These are phyloP conservation scores for Picea abies DNA, from an alignment of 83 land plant species.

Conservation along the genomic window DNA sequence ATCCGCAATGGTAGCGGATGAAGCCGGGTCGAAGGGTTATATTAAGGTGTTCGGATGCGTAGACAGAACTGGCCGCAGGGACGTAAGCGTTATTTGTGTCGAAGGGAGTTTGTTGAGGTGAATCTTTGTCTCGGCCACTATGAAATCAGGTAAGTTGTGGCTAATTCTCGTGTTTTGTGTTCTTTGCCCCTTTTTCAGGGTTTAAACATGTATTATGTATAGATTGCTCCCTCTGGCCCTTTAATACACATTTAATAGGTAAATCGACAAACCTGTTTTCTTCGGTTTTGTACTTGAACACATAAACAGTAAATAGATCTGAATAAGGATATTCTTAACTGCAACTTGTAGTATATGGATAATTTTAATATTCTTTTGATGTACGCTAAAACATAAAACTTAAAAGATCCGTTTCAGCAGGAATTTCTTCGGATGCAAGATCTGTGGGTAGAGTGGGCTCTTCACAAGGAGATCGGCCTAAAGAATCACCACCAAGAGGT, in stretches of 20 bases:
- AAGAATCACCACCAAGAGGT: slow-evolving; percentile 9
- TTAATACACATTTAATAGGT: too few relatives aligned
- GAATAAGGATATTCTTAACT: too few relatives aligned
- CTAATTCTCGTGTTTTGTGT: background rate
- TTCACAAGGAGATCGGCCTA: slow-evolving; percentile 9
- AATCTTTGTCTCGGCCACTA: slow-evolving; percentile 1
- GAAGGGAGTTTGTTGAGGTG: background rate
- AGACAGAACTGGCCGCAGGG: background rate
- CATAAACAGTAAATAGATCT: too few relatives aligned
- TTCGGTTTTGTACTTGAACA: too few relatives aligned
- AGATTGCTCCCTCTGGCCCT: too few relatives aligned
- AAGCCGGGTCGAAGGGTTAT: background rate
- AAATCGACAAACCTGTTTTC: too few relatives aligned
- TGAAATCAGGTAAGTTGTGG: slow-evolving; percentile 2
- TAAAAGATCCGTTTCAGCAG: too few relatives aligned
- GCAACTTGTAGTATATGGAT: too few relatives aligned
- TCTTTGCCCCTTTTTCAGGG: too few relatives aligned
- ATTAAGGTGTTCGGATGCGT: background rate
- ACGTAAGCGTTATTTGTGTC: background rate
- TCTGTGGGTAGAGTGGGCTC: background rate
- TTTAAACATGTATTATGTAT: too few relatives aligned
- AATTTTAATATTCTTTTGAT: too few relatives aligned
- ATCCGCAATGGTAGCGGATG: slow-evolving; percentile 17
- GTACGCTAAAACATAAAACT: too few relatives aligned
- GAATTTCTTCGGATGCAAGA: slow-evolving; percentile 8